Conservation (phyloP, 2,329 filamentous ascomycete genomes). For the Cadophora malorum region DNA sequence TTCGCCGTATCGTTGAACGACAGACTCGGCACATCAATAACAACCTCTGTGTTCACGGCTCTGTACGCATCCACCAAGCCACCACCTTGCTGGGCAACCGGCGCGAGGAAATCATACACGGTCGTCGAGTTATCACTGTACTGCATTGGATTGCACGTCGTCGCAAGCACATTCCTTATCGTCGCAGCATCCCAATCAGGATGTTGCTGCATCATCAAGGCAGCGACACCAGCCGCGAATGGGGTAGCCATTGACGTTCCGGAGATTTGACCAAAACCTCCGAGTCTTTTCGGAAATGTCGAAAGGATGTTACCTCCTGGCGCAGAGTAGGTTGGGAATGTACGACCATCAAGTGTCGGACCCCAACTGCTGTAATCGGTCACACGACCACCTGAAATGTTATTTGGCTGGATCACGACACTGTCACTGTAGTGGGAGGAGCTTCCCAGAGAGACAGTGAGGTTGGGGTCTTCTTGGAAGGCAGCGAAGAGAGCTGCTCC, state of each 20-base stretch:
- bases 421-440: background rate
- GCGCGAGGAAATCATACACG: conserved; percentile 31
- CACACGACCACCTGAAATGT: conserved; percentile 1
- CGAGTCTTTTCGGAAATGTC: conserved; percentile 45
- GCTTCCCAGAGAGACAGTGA: background rate
- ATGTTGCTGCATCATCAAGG: conserved; percentile 39
- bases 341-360: background rate
- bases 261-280: conserved; percentile 46
- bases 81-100: conserved; percentile 46
- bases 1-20: conserved; percentile 12
- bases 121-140: conserved; percentile 1
- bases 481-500: conserved; percentile 1
- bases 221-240: conserved; percentile 45
- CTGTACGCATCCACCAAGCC: conserved; percentile 46
- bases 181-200: background rate
- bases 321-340: conserved; percentile 29
- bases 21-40: conserved; percentile 24
- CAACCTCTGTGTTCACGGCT: conserved; percentile 37
- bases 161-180: conserved; percentile 34
- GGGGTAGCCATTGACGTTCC: conserved; percentile 50
- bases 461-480: background rate
- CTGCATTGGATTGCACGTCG: conserved; percentile 37
- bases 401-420: background rate
- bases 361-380: conserved; percentile 2
- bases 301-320: conserved; percentile 48